Evolutionary conservation across 2,329 filamentous ascomycete species (phyloP), one percentile per base, ranked within the genome.

Genomic region (Ascochyta lentis): DNA sequence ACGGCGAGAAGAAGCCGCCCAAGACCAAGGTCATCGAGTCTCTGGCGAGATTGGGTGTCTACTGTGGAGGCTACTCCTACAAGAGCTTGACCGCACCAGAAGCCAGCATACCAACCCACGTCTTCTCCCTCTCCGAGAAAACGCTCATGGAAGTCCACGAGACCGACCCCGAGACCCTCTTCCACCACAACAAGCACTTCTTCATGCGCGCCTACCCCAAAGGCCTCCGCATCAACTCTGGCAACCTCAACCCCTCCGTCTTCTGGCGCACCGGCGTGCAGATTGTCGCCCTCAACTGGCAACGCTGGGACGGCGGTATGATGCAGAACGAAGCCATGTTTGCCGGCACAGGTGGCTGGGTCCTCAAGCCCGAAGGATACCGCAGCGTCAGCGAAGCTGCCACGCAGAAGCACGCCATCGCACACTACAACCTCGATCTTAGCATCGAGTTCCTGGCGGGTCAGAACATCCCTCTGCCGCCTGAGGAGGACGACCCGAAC

Each of bases 251-350:
- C 64, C 92, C 94, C 4, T 85, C 87, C 0, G 83, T 89, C 3
- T 95, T 93, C 76, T 97, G 93, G 93, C 84, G 91, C 29, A 88
- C 91, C 61, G 93, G 93, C 13, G 89, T 96, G 3, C 93, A 97
- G 75, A 89, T 97, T 65, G 92, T 96, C 1, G 93, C 93, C 0
- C 80, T 98, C 58, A 97, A 97, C 77, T 98, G 93, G 91, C 93
- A 98, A 76, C 89, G 88, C 58, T 88, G 90, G 75, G 92, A 97
- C 68, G 89, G 91, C 65, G 92, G 91, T 29, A 96, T 96, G 88
- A 97, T 97, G 94, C 83, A 96, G 13, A 97, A 97, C 70, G 88
- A 95, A 70, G 93, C 86, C 65, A 95, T 96, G 91, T 96, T 96
- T 75, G 84, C 86, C 1, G 90, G 87, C 9, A 89, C 90, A 46